phyloP scores from a whole-genome alignment of 345 rosid species.

The Punica granatum region DNA sequence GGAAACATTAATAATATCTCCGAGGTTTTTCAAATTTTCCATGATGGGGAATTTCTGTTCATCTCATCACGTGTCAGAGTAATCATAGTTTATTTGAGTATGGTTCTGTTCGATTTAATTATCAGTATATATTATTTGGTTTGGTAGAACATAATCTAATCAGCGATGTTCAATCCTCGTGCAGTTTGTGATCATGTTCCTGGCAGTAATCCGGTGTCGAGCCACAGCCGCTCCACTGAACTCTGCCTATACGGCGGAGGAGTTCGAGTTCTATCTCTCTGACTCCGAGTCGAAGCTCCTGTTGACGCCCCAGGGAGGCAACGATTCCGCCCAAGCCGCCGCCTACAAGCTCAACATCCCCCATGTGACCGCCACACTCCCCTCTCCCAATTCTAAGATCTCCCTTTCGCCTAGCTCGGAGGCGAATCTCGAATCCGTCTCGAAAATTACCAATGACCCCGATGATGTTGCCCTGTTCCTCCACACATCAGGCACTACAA shows the following conservation, averaged over 20 bases:
- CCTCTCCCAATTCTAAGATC: conserved; percentile 20
- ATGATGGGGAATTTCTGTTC: neutral
- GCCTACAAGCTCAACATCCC: conserved; percentile 46
- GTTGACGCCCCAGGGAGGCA: conserved; percentile 28
- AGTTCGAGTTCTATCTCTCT: conserved; percentile 63
- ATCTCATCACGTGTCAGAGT: neutral
- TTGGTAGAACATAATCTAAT: neutral
- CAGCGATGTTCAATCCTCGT: neutral
- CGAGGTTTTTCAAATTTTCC: no score
- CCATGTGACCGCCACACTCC: conserved; percentile 32
- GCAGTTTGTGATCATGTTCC: conserved; percentile 66
- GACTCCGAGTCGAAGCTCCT: conserved; percentile 65
- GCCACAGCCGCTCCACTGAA: conserved; percentile 63
- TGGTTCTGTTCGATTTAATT: neutral
- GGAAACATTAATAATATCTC: no score
- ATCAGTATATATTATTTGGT: neutral
- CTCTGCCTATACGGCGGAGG: conserved; percentile 57
- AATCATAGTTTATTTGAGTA: neutral
- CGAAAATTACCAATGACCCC: conserved; percentile 35
- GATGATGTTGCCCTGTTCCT: conserved; percentile 60
- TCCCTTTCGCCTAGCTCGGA: conserved; percentile 17
- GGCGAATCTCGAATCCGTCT: conserved; percentile 12
- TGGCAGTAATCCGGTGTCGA: conserved; percentile 57
- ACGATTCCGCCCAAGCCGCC: conserved; percentile 37
- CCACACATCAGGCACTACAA: conserved; percentile 75